These are phyloP conservation scores for Lactuca saligna DNA, from an alignment of 129 eudicot genomes.

Conservation along the genomic window DNA sequence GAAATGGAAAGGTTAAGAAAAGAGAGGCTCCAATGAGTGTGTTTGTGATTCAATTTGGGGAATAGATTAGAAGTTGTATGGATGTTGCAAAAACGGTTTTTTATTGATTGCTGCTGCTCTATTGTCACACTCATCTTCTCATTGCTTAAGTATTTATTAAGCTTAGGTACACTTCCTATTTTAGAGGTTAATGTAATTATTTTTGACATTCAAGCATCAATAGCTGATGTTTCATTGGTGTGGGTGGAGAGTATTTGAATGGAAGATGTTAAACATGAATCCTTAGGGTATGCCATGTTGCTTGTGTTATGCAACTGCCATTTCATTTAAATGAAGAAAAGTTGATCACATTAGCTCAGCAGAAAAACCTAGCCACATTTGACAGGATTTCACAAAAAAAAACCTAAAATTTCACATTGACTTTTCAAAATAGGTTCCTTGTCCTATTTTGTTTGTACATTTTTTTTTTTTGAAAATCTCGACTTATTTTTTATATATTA, in stretches of 20 bases:
- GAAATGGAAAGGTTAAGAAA: slow-evolving; percentile 80
- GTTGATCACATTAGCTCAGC: too few relatives aligned
- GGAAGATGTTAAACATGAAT: not conserved
- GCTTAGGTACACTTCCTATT: slow-evolving; percentile 45
- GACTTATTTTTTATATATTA: too few relatives aligned
- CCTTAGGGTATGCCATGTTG: not conserved
- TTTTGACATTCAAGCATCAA: not conserved
- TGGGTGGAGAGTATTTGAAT: not conserved
- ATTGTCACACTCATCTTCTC: slow-evolving; percentile 75
- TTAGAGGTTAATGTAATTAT: not conserved
- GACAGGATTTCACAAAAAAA: too few relatives aligned
- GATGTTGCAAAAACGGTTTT: slow-evolving; percentile 5
- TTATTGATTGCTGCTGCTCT: slow-evolving; percentile 58
- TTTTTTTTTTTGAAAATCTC: too few relatives aligned
- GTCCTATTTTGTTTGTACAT: too few relatives aligned
- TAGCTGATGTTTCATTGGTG: slow-evolving; percentile 4
- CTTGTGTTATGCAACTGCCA: too few relatives aligned
- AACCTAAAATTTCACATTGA: too few relatives aligned
- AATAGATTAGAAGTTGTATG: not conserved
- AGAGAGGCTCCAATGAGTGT: slow-evolving; percentile 52
- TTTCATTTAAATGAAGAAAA: too few relatives aligned
- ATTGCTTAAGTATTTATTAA: slow-evolving; percentile 54
- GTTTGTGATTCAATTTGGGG: not conserved
- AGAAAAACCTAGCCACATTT: too few relatives aligned
- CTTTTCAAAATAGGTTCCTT: too few relatives aligned